These are phyloP conservation scores for Monosporascus sp. DNA, from an alignment of 2,329 filamentous ascomycete species.

Conservation along the genomic window DNA sequence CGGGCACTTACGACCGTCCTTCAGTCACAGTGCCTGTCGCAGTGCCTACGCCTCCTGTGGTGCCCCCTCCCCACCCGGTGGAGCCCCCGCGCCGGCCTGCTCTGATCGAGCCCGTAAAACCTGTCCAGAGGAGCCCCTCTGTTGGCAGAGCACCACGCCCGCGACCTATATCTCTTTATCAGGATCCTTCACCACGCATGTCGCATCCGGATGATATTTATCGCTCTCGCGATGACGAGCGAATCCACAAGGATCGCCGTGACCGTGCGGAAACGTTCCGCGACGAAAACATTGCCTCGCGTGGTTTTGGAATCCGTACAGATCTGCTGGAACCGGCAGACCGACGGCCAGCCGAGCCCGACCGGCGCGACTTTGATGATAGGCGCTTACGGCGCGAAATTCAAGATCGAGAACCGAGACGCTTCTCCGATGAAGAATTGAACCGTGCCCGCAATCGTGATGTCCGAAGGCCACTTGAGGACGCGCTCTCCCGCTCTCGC, in stretches of 20 bases:
- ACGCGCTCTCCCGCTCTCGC: slow-evolving; percentile 12
- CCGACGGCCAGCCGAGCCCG: slow-evolving; percentile 23
- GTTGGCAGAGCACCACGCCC: slow-evolving; percentile 27
- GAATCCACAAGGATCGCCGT: slow-evolving; percentile 34
- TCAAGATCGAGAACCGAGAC: slow-evolving; percentile 24
- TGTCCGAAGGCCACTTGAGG: slow-evolving; percentile 14
- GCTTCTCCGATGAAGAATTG: slow-evolving; percentile 23
- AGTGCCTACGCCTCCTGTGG: slow-evolving; percentile 40
- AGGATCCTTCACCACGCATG: slow-evolving; percentile 40
- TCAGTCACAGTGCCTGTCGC: slow-evolving; percentile 40
- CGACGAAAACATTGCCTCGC: slow-evolving; percentile 39
- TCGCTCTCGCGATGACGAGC: slow-evolving; percentile 43
- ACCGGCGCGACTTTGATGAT: slow-evolving; percentile 34
- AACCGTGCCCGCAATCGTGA: slow-evolving; percentile 18
- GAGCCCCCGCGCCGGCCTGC: slow-evolving; percentile 28
- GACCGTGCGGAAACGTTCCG: slow-evolving; percentile 39
- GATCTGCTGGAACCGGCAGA: slow-evolving; percentile 29
- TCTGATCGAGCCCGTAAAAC: slow-evolving; percentile 19
- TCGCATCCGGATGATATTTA: slow-evolving; percentile 43
- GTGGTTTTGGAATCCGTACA: slow-evolving; percentile 49
- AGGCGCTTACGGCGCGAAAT: slow-evolving; percentile 32
- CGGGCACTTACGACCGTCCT: slow-evolving; percentile 41
- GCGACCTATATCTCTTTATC: slow-evolving; percentile 47
- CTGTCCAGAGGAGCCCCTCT: slow-evolving; percentile 27
- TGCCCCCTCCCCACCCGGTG: slow-evolving; percentile 30